Base-by-base conservation (phyloP, 345 rosid species). In the Raphanus sativus region DNA sequence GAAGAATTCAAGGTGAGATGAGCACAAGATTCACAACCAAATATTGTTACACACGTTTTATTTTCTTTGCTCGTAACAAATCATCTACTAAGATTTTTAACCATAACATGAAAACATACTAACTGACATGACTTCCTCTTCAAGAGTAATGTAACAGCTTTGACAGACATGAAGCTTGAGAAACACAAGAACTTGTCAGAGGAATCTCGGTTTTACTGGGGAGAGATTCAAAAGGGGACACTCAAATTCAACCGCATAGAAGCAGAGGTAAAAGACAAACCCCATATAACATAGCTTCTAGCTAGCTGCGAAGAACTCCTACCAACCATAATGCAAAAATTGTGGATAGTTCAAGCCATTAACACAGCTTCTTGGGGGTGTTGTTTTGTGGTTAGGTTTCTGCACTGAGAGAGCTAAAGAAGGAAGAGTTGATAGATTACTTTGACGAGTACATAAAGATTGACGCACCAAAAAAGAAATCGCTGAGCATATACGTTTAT, bases 141-240 rank as follows among this genome's bases (percentile, higher is more conserved):
- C 24, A 52, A 33, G 58, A 52, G 58, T 2, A 52, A 52, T 15
- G 58, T 52, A 52, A 52, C 58, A 52, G 58, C 58, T 52, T 52
- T 52, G 58, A 52, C 24, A 36, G 96, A 94, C 62, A 81, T 84
- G 94, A 94, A 91, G 84, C 96, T 91, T 9, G 98, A 94, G 79
- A 94, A 90, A 78, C 91, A 82, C 87, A 94, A 94, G 83, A 91
- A 94, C 84, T 81, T 90, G 71, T 36, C 75, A 17, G 98, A 94
- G 79, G 98, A 94, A 87, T 87, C 90, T 11, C 2, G 66, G 69
- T 91, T 89, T 79, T 89, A 82, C 83, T 94, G 94, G 94, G 70
- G 48, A 50, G 97, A 90, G 81, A 89, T 94, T 60, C 69, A 62
- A 24, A 70, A 69, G 6, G 91, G 97, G 6, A 88, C 91, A 60